Evolutionary conservation across 495 filamentous ascomycete species (phyloP).

Genomic region (Neurospora sp.): DNA sequence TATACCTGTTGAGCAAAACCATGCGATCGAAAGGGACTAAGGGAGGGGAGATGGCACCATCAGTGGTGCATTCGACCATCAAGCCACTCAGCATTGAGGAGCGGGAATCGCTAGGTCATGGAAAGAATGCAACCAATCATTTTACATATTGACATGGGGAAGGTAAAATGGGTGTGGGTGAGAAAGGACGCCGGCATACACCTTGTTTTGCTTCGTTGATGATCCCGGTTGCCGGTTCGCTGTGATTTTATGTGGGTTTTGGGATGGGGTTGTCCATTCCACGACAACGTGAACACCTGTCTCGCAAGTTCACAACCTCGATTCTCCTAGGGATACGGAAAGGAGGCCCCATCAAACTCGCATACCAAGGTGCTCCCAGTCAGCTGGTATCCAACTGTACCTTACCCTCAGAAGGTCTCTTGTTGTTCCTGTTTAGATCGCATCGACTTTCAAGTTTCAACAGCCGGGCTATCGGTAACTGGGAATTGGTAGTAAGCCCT

Average conservation of each 20-base stretch:
- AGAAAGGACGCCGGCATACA: neutral
- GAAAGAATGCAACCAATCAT: neutral
- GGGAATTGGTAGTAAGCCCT: neutral
- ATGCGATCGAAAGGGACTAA: too few relatives aligned
- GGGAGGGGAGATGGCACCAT: neutral
- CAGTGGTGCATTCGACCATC: neutral
- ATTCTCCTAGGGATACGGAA: neutral
- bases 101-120: neutral
- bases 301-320: neutral
- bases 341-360: too few relatives aligned
- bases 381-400: neutral
- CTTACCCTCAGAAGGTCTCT: neutral
- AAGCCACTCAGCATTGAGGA: neutral
- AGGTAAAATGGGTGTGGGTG: neutral
- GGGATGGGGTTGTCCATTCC: neutral
- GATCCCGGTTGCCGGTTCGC: neutral
- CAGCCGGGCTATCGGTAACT: neutral
- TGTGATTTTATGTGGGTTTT: neutral
- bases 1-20: too few relatives aligned
- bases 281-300: neutral
- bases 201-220: neutral
- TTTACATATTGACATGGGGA: neutral
- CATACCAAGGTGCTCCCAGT: too few relatives aligned
- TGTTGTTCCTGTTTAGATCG: neutral
- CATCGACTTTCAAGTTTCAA: neutral